Evolutionary conservation across 768 basidiomycete genomes (phyloP), one percentile per base, ranked within the genome.

Genomic region (Boletus barrowsii): DNA sequence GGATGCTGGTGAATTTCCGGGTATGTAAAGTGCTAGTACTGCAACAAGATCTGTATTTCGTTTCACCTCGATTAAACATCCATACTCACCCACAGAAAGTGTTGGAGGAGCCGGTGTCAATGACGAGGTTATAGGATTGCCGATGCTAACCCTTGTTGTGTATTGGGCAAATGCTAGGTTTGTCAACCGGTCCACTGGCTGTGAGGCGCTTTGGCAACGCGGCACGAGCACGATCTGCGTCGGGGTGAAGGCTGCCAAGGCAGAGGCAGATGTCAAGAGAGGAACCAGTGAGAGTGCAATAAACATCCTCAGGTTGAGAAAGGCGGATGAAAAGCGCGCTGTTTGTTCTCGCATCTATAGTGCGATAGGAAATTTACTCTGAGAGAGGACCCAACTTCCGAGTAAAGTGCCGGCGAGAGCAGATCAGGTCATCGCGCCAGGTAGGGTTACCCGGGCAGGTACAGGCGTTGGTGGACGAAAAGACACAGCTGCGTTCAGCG

Each of bases 91-190:
- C 58, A 48, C 70, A 61, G 47, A 70, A 70, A 0, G 65, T 72
- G 51, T 69, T 71, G 17, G 71, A 65, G 22, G 62, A 64, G 5
- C 69, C 66, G 4, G 72, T 71, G 47, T 72, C 71, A 11, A 71
- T 49, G 8, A 71, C 35, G 8, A 71, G 61, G 42, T 64, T 58
- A 52, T 69, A n/a, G 69, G 69, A 24, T 11, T 51, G 24, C 69
- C 67, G 10, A 70, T 62, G 13, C 63, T 65, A 15, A 71, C 60
- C 3, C 56, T 57, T 0, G 60, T 50, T 11, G 58, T 61, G 49
- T 67, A 72, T 43, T 43, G 53, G 17, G 32, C 18, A 10, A 60
- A 60, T 22, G 11, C 57, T 14, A 55, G 14, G 41, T 59, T 62
- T 20, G 54, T 60, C 58, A 24, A 14, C 45, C 18, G 53, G 35